phyloP scores from a whole-genome alignment of 2,329 filamentous ascomycete species.

The Cladosporium cucumerinum region DNA sequence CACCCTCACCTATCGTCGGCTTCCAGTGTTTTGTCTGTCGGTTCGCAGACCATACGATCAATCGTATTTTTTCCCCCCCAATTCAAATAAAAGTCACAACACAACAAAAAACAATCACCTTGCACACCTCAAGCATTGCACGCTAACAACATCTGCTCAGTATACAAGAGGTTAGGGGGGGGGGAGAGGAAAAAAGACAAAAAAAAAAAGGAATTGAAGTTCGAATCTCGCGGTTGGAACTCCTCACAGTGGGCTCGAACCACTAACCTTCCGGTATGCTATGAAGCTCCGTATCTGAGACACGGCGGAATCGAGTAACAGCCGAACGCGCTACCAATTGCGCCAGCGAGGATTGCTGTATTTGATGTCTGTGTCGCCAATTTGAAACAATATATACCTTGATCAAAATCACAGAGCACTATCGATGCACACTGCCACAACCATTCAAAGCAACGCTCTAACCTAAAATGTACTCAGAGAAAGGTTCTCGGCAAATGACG shows the following conservation, averaged over 20 bases:
- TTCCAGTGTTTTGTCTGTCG: too few species aligned
- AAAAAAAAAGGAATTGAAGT: neutral
- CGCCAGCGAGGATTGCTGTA: neutral
- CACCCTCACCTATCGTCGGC: too few species aligned
- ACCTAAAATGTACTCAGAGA: neutral
- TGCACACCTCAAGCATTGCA: too few species aligned
- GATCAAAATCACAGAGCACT: too few species aligned
- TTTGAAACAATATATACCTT: too few species aligned
- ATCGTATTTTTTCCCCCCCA: too few species aligned
- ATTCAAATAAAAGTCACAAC: too few species aligned
- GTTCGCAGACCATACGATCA: too few species aligned
- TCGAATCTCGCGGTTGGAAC: neutral
- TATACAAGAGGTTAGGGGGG: too few species aligned
- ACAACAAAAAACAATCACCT: too few species aligned
- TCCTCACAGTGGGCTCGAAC: neutral
- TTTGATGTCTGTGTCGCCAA: neutral
- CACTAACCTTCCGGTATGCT: neutral
- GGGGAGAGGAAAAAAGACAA: neutral
- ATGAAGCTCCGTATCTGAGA: neutral
- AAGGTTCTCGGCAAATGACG: neutral
- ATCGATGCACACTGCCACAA: too few species aligned
- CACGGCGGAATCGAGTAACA: neutral
- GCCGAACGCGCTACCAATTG: neutral
- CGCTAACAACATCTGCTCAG: too few species aligned
- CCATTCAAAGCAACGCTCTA: neutral